Conservation (phyloP, 495 filamentous ascomycete genomes). For the Physcia stellaris region DNA sequence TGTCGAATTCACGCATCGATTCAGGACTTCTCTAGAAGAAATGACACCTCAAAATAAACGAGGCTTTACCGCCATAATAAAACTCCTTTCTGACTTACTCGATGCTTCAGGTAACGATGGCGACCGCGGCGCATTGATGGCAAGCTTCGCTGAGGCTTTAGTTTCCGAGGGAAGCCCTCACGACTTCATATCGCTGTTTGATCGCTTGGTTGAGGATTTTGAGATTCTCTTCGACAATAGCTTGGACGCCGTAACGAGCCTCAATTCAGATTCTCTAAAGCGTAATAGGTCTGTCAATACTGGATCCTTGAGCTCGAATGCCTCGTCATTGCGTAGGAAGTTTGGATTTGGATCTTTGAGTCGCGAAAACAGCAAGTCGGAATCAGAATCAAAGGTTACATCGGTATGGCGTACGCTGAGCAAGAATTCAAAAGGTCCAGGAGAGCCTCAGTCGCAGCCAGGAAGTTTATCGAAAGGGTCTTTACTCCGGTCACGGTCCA, state of each 20-base stretch:
- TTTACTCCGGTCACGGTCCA: constrained; percentile 65
- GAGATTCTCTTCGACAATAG: constrained; percentile 73
- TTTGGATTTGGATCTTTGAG: constrained; percentile 65
- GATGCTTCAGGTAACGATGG: constrained; percentile 92
- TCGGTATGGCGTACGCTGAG: constrained; percentile 82
- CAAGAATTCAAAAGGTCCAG: constrained; percentile 52
- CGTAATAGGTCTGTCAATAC: constrained; percentile 33
- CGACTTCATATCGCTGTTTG: constrained; percentile 78
- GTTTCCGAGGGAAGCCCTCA: constrained; percentile 63
- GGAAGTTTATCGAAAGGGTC: constrained; percentile 48
- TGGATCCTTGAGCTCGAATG: constrained; percentile 53
- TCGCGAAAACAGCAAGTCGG: constrained; percentile 62
- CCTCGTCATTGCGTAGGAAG: constrained; percentile 71
- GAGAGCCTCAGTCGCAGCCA: constrained; percentile 34
- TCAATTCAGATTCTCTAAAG: constrained; percentile 35
- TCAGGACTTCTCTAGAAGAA: constrained; percentile 59
- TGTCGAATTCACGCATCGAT: constrained; percentile 70
- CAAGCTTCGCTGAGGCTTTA: constrained; percentile 80
- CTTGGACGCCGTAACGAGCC: too few species aligned
- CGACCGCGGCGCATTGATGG: constrained; percentile 78
- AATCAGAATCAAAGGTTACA: constrained; percentile 52
- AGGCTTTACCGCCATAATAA: constrained; percentile 71
- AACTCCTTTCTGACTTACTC: constrained; percentile 74
- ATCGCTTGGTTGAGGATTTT: constrained; percentile 84
- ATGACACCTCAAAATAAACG: constrained; percentile 87